A percentile compares a stretch with the other conserved stretches of the same genome.
These are phyloP conservation scores for Lathyrus oleraceus DNA, from an alignment of 306 rosid species.

Conservation along the genomic window DNA sequence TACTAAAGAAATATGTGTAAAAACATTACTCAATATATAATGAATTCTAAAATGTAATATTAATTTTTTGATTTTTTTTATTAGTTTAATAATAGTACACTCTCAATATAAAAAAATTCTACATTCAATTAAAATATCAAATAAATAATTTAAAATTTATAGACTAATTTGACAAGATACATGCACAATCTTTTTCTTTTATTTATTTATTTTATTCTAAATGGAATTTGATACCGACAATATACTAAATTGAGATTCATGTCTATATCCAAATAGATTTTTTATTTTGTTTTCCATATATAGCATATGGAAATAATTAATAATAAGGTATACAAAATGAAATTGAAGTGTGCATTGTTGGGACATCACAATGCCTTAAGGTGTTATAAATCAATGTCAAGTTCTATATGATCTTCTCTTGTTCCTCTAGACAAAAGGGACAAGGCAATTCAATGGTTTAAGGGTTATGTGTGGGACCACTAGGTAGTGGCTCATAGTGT, in stretches of 20 bases:
- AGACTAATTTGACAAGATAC: too few species aligned
- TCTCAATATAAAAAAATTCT: too few species aligned
- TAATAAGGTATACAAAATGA: neutral
- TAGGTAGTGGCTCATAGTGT: conserved; percentile 36
- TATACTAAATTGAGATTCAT: too few species aligned
- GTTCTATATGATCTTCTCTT: conserved; percentile 31
- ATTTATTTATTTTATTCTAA: too few species aligned
- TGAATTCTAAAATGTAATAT: too few species aligned
- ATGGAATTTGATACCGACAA: neutral
- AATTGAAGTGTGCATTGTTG: conserved; percentile 24
- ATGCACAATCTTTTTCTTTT: too few species aligned
- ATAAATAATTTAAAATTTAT: too few species aligned
- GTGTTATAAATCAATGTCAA: conserved; percentile 44
- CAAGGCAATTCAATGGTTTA: conserved; percentile 48
- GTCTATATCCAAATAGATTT: neutral
- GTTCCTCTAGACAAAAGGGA: conserved; percentile 45
- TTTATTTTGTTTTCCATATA: neutral
- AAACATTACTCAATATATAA: too few species aligned
- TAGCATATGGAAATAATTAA: neutral
- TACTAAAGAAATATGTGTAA: too few species aligned
- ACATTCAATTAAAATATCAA: too few species aligned
- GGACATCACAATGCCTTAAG: conserved; percentile 48
- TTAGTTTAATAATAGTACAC: too few species aligned
- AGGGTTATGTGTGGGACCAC: conserved; percentile 35
- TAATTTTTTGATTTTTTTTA: too few species aligned